Conservation (phyloP, 306 rosid species). For the Lagenaria siceraria region DNA sequence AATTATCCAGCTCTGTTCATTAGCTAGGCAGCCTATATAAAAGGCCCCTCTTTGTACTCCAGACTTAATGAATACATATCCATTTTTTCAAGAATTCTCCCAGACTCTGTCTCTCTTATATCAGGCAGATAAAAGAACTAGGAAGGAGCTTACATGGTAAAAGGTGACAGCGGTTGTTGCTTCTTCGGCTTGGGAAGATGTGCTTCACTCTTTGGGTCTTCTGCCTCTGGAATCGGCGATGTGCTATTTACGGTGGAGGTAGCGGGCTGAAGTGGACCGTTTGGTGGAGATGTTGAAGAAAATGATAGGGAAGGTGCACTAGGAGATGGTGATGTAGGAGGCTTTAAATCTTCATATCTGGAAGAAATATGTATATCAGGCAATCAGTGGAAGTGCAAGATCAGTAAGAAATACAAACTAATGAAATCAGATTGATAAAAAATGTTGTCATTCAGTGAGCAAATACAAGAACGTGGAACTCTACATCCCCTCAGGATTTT, state of each 20-base stretch:
- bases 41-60: too few relatives aligned
- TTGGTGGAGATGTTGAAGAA: constrained; percentile 17
- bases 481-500: background rate
- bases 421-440: background rate
- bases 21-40: too few relatives aligned
- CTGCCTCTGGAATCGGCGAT: background rate
- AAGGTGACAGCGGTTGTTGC: constrained; percentile 61
- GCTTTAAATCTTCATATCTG: constrained; percentile 69
- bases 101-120: too few relatives aligned
- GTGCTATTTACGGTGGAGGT: background rate
- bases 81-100: too few relatives aligned
- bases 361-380: background rate
- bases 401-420: background rate
- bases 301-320: constrained; percentile 26
- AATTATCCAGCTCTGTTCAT: too few relatives aligned
- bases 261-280: background rate
- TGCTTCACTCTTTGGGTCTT: constrained; percentile 1
- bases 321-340: constrained; percentile 77
- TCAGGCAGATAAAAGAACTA: background rate
- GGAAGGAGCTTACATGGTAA: constrained; percentile 41
- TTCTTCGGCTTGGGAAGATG: constrained; percentile 26
- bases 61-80: too few relatives aligned
- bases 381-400: background rate
- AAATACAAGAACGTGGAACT: background rate
- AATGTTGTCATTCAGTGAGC: background rate